A percentile compares a stretch with the other conserved stretches of the same genome.
phyloP scores from a whole-genome alignment of 2,329 filamentous ascomycete species.

The Rutstroemia sp. region DNA sequence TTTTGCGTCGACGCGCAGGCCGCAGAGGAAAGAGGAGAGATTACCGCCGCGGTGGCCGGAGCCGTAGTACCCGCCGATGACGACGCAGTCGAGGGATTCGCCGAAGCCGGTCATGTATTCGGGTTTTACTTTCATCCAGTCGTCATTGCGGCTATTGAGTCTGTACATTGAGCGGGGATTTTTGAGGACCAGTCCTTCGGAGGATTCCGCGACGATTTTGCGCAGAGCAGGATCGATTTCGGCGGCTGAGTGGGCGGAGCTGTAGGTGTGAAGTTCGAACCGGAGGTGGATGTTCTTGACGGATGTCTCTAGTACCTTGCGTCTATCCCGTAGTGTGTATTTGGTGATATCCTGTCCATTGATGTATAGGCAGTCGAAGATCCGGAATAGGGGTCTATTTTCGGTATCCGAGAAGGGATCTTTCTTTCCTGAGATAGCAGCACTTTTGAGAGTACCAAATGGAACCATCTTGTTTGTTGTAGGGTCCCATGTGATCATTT shows the following conservation, averaged over 20 bases:
- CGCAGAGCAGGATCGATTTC: conserved; percentile 76
- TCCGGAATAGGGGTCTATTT: conserved; percentile 69
- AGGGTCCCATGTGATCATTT: conserved; percentile 98
- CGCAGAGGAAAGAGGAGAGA: conserved; percentile 85
- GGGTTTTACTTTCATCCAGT: conserved; percentile 98
- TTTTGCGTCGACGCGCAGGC: conserved; percentile 57
- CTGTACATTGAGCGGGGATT: conserved; percentile 83
- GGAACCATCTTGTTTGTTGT: conserved; percentile 74
- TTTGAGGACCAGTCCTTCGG: conserved; percentile 88
- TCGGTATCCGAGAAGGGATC: conserved; percentile 56
- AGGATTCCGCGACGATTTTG: conserved; percentile 76
- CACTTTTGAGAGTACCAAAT: conserved; percentile 91
- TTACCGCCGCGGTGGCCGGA: conserved; percentile 76
- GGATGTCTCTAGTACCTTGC: conserved; percentile 64
- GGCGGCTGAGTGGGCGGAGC: conserved; percentile 55
- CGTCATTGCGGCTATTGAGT: conserved; percentile 83
- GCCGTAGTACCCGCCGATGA: conserved; percentile 91
- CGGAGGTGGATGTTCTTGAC: conserved; percentile 65
- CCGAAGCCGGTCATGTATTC: conserved; percentile 98
- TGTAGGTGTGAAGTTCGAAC: conserved; percentile 74
- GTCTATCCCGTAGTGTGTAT: conserved; percentile 77
- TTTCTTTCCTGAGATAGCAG: conserved; percentile 70
- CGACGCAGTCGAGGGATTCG: conserved; percentile 80
- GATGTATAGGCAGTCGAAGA: conserved; percentile 88
- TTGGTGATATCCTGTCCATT: conserved; percentile 74